Base-by-base conservation (phyloP, 2,329 filamentous ascomycete species). In the Scytalidium lignicola region DNA sequence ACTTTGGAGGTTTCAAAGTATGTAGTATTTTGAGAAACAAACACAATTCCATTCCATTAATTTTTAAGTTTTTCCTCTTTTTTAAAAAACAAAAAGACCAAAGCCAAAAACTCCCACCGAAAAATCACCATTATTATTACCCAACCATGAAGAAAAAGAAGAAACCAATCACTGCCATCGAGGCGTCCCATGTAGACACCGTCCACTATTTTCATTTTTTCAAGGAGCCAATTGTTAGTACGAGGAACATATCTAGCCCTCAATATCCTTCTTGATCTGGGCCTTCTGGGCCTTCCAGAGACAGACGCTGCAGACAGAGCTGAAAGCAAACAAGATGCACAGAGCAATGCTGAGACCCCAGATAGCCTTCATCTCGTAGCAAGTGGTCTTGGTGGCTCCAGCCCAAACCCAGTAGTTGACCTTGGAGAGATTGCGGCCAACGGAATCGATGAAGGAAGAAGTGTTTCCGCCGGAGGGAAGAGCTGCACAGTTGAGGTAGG, bases 321-420 rank as follows among this genome's bases (percentile, higher is more conserved):
- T 85, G 51, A 88, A 76, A 53, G 80, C 75, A 61, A 88, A 88
- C 29, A 89, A 70, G 41, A 87, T 78, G 65, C 83, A 90, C 44
- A 95, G 77, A 3, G 83, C 83, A 67, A 96, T 91, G 65, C 82
- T 80, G 52, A 96, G 69, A 1, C 90, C 90, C 91, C 90, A 96
- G 56, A 93, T 80, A 15, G 86, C 81, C 76, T 95, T 95, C 66
- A 90, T 83, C 73, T 93, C 83, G 62, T 84, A 82, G 72, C 91
- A 96, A 48, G 87, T 86, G 17, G 78, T 67, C 65, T 74, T 75
- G 58, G 74, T 75, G 3, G 73, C 70, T 48, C 74, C 73, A 19
- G 75, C 73, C 67, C 78, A 78, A 41, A 71, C 63, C 46, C 74
- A 65, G 60, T 73, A 75, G 54, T 68, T 70, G 28, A 67, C 58